Base-by-base conservation (phyloP, 768 basidiomycete genomes). In the Scleroderma citrinum region DNA sequence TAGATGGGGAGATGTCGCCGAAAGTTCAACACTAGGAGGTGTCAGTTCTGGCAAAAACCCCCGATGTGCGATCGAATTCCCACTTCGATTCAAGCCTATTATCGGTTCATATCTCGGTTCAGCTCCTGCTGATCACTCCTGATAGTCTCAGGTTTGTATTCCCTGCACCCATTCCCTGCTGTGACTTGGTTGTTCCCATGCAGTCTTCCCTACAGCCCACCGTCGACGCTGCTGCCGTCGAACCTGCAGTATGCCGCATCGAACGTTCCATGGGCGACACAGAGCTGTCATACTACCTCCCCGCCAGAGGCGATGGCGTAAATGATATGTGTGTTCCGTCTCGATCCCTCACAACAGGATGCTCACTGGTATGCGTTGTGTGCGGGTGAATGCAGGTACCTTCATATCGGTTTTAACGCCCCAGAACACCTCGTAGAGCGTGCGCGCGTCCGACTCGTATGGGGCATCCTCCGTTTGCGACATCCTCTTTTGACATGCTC, bases 201-300 rank as follows among this genome's bases (percentile, higher is more conserved):
- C 26, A 29, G 26, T 29, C 26, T 8, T n/a, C n/a, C n/a, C n/a
- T n/a, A n/a, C n/a, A n/a, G n/a, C 29, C 12, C 16, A 19, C 32
- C 11, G 20, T 34, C 16, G 3, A 20, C 47, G 19, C 13, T 20
- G 31, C 12, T 3, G 35, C 16, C 5, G 40, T 49, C 47, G 76
- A n/a, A n/a, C n/a, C n/a, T n/a, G n/a, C n/a, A n/a, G n/a, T n/a
- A n/a, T n/a, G n/a, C n/a, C n/a, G n/a, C n/a, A n/a, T n/a, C n/a
- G n/a, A 84, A 59, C 76, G 86, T 21, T 71, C 61, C 48, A 68
- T 92, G 43, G 87, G 87, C 5, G 81, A 87, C 49, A 88, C 81
- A 20, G 89, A 92, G 66, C 64, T 76, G 7, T 87, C 86, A 1
- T 93, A 91, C 66, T 92, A 78, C 62, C 73, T 92, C 10, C 89